Evolutionary conservation across 73 alveolate genomes (phyloP), one percentile per base, ranked within the genome.

Genomic region (Tetrahymena borealis): DNA sequence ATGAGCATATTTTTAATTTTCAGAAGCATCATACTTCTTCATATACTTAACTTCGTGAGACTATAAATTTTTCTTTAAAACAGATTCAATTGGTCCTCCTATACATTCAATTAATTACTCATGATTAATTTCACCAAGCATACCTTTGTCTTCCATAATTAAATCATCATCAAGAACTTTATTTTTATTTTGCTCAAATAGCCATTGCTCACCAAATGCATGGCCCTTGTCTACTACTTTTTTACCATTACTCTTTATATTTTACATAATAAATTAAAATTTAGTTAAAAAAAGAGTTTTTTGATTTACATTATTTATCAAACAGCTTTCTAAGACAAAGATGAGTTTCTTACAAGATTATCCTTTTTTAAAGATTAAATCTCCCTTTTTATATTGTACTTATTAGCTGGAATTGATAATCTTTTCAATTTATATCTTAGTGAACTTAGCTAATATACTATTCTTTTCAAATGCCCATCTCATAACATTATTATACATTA

Each of bases 391-490:
- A 13, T 85, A 79, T 40, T 93, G 33, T 39, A 39, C n/a, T 20
- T 78, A 32, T 32, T 39, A 39, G 16, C 93, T 90, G 32, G 90
- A 37, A 18, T 31, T 37, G 35, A 43, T 79, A 32, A 93, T 93
- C 38, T 92, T 91, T 36, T 79, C 94, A 39, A 78, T 33, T 38
- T 90, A 42, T 78, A 91, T 78, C 92, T 90, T 39, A 7, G 94
- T 92, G 13, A 94, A 91, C 38, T 43, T 36, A 36, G 60, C 78
- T 38, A 94, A 35, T 4, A 28, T 92, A 41, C 37, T 28, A 90
- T 91, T 92, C 92, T 43, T 79, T 33, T 79, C 95, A 40, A 94
- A 33, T 35, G 93, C 93, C 96, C 94, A 91, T 85, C 96, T 93
- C 90, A 91, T 90, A 28, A 91, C 78, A 78, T 94, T 94, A n/a